Base-by-base conservation (phyloP, 2,329 filamentous ascomycete genomes). In the Cytospora piceae region DNA sequence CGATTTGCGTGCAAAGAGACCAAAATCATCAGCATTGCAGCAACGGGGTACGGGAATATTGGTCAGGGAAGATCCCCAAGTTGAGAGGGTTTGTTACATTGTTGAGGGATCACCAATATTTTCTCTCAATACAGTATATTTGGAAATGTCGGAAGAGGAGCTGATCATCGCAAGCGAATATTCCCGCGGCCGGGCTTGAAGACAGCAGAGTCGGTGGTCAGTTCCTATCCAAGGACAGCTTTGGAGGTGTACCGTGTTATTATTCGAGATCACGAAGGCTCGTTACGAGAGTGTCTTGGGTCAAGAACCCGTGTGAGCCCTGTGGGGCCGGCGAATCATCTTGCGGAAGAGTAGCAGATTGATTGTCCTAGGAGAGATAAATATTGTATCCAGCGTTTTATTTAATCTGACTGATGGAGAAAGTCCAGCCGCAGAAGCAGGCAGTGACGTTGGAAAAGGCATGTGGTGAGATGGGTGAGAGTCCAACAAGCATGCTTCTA, bases 11-110 rank as follows among this genome's bases (percentile, higher is more conserved):
- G 20, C 39, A n/a, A 49, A 15, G 20, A 15, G 15, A 22, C 11
- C 34, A 4, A 51, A 11, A n/a, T 12, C 15, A 37, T 27, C 14
- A 49, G 29, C 55, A 37, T 7, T 39, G 54, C 29, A 24, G 34
- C 29, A 34, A 39, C 17, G 37, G 27, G 37, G 34, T 14, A 57
- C 49, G 24, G 60, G 24, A 34, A 29, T 9, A 14, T 11, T 20
- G 22, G 15, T 29, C 52, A 34, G 60, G 52, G 29, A 63, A 24
- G 14, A 34, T 57, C 37, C 56, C 39, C 57, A 14, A 15, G 51
- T 29, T 20, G 37, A 51, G 31, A 51, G 46, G 27, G 24, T 49
- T 27, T 63, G n/a, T 5, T 22, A 24, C 11, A 49, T 22, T 14
- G n/a, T 14, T 24, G 4, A 22, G n/a, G n/a, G n/a, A 14, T n/a